phyloP scores from a whole-genome alignment of 257 asterid genomes.

The Paulownia fortunei region DNA sequence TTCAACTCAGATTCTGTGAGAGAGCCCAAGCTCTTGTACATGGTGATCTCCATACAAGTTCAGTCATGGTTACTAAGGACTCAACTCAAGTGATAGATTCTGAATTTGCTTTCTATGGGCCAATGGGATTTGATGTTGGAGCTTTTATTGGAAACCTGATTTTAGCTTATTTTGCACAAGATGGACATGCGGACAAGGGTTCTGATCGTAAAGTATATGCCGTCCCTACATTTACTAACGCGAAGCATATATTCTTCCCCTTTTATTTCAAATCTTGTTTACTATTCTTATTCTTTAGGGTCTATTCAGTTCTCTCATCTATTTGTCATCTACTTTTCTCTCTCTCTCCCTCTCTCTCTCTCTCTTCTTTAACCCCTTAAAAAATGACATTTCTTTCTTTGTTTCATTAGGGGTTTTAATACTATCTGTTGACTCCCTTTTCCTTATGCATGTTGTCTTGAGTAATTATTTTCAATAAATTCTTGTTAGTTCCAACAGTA shows the following conservation, averaged over 20 bases:
- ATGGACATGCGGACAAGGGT: constrained; percentile 74
- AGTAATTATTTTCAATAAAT: background rate
- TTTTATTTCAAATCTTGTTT: constrained; percentile 1
- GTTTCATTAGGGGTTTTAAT: no score
- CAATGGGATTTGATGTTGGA: constrained; percentile 95
- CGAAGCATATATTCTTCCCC: background rate
- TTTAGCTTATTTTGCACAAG: constrained; percentile 92
- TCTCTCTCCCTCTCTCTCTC: background rate
- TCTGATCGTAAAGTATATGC: constrained; percentile 72
- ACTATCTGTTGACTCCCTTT: no score
- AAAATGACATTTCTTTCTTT: no score
- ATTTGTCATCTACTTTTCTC: background rate
- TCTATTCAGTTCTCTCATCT: background rate
- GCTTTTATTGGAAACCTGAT: constrained; percentile 91
- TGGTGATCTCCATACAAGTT: constrained; percentile 94
- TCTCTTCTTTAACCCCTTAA: no score
- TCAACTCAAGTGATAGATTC: constrained; percentile 98
- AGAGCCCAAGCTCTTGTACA: constrained; percentile 96
- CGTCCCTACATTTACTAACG: constrained; percentile 1
- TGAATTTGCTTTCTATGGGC: constrained; percentile 90
- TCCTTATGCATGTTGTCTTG: background rate
- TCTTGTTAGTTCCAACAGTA: background rate
- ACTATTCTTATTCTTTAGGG: background rate
- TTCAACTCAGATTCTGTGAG: constrained; percentile 83
- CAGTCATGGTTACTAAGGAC: constrained; percentile 82